These are phyloP conservation scores for Trichoderma hamatum DNA, from an alignment of 2,329 filamentous ascomycete species.

Conservation along the genomic window DNA sequence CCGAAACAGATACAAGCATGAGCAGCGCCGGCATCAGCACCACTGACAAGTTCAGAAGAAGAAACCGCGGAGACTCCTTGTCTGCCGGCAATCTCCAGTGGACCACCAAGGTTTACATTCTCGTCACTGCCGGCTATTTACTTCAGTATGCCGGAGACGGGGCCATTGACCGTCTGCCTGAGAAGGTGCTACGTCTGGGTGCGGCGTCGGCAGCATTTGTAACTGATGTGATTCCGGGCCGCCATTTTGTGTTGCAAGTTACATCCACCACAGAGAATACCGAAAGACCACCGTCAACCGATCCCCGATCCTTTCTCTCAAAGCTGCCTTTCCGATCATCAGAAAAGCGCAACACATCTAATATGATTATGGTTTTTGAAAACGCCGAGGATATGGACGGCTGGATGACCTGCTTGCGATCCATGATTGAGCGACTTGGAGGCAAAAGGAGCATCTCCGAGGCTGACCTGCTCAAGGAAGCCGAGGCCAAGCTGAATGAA, in stretches of 20 bases:
- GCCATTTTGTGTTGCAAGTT: slow-evolving; percentile 79
- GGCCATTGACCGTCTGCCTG: slow-evolving; percentile 69
- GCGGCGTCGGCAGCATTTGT: slow-evolving; percentile 78
- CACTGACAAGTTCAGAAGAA: slow-evolving; percentile 30
- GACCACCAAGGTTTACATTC: slow-evolving; percentile 66
- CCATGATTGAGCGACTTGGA: slow-evolving; percentile 70
- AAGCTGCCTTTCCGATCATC: slow-evolving; percentile 60
- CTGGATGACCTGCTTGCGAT: slow-evolving; percentile 71
- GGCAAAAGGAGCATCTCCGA: slow-evolving; percentile 67
- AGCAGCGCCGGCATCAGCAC: slow-evolving; percentile 5
- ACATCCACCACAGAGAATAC: slow-evolving; percentile 66
- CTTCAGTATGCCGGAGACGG: slow-evolving; percentile 76
- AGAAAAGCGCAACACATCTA: slow-evolving; percentile 61
- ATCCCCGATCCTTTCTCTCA: slow-evolving; percentile 65
- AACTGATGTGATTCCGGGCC: slow-evolving; percentile 76
- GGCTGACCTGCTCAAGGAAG: slow-evolving; percentile 51
- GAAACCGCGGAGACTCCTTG: slow-evolving; percentile 27
- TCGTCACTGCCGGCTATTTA: slow-evolving; percentile 71
- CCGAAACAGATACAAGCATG: slow-evolving; percentile 4
- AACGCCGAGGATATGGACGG: slow-evolving; percentile 73
- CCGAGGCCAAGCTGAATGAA: slow-evolving; percentile 36
- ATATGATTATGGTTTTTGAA: slow-evolving; percentile 73
- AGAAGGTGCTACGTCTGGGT: slow-evolving; percentile 72
- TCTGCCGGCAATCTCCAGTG: slow-evolving; percentile 21
- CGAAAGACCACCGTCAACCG: slow-evolving; percentile 54